Base-by-base conservation (phyloP, 2,329 filamentous ascomycete genomes). In the Penicillium sp. region DNA sequence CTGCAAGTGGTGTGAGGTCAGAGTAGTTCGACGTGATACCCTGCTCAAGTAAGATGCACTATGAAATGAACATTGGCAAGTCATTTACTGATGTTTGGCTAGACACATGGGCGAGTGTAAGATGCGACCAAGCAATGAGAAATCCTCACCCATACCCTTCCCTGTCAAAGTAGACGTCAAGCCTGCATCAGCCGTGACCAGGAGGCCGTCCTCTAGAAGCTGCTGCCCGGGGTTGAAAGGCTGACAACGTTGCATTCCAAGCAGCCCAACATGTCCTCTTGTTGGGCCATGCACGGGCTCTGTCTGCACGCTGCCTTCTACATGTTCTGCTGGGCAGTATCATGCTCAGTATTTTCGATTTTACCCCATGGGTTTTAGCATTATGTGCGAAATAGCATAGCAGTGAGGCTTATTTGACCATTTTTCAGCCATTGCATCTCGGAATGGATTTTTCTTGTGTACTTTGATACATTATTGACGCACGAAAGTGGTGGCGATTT, bases 1-100 rank as follows among this genome's bases (percentile, higher is more conserved):
- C n/a, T 63, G 61, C 42, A 24, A 58, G 16, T 50, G 48, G 50
- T 63, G 61, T 31, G 48, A 49, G 8, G 42, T 44, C 15, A 45
- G 54, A 15, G 61, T 59, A 45, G 45, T 34, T 38, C 54, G 61
- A 21, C 28, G 39, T 18, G 59, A 63, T 33, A 42, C 47, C n/a
- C 44, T 62, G 6, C 39, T 31, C 3, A 59, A 52, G 61, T 63
- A 43, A 49, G 51, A n/a, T 15, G 3, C 26, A 16, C 9, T 10
- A 15, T 4, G 1, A 9, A 6, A 23, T 15, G 23, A 2, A 13
- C 5, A 9, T 38, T 7, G 4, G 7, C 6, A 24, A n/a, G 6
- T 6, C 23, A n/a, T 26, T 9, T 38, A 38, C 44, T 52, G 29
- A 47, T 23, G 3, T 13, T 26, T 46, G 26, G 4, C 38, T 43